These are phyloP conservation scores for Pharus latifolius DNA, from an alignment of 176 grass and related monocot genomes.

Conservation along the genomic window DNA sequence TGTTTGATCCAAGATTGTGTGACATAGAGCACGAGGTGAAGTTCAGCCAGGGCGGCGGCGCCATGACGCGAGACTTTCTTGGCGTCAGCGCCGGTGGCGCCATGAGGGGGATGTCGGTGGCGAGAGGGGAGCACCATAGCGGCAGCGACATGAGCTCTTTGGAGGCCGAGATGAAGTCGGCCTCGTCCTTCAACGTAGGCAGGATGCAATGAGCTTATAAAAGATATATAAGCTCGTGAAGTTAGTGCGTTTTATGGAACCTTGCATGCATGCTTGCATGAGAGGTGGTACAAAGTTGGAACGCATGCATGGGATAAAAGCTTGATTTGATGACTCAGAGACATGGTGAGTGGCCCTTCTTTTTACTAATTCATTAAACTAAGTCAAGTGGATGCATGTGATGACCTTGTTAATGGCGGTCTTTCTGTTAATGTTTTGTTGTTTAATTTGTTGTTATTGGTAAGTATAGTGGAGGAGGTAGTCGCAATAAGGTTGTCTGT, in stretches of 20 bases:
- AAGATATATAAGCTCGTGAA: neutral
- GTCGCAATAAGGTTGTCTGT: neutral
- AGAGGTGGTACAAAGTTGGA: neutral
- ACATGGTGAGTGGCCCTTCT: neutral
- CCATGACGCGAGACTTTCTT: conserved; percentile 88
- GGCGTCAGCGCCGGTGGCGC: conserved; percentile 44
- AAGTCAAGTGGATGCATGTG: neutral
- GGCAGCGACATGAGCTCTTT: conserved; percentile 41
- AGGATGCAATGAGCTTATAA: conserved; percentile 38
- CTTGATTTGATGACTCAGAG: neutral
- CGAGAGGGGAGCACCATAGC: conserved; percentile 32
- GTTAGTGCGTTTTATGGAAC: neutral
- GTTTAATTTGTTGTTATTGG: neutral
- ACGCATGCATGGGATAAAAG: conserved; percentile 5
- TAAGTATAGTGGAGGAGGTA: conserved; percentile 16
- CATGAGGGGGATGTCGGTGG: conserved; percentile 43
- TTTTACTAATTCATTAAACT: neutral
- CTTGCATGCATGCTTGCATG: conserved; percentile 18
- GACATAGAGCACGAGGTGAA: conserved; percentile 69
- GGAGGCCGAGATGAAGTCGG: conserved; percentile 74
- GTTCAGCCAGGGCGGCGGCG: conserved; percentile 38
- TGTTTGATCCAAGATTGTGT: conserved; percentile 49
- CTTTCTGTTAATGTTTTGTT: conserved; percentile 6
- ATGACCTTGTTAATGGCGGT: neutral
- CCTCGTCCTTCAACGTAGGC: conserved; percentile 49